A percentile compares a stretch with the other conserved stretches of the same genome.
phyloP scores from a whole-genome alignment of 2,329 filamentous ascomycete genomes.

The Dryadomyces quercus-mongolicae region DNA sequence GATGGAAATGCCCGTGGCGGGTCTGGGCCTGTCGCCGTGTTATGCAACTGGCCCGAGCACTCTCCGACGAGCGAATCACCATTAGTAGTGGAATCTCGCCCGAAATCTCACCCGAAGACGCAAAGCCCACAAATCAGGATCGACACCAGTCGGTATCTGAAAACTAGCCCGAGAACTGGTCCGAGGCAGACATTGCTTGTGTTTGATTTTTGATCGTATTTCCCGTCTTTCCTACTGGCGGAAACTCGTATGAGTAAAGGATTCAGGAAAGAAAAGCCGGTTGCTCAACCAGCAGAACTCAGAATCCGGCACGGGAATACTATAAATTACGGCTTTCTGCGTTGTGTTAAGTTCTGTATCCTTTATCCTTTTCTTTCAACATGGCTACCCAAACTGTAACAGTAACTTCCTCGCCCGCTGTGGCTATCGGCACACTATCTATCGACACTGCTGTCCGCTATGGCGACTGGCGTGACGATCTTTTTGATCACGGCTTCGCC shows the following conservation, averaged over 20 bases:
- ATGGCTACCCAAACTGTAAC: background rate
- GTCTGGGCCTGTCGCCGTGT: background rate
- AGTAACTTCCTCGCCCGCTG: background rate
- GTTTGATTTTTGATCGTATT: too few species aligned
- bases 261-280: too few species aligned
- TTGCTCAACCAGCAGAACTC: too few species aligned
- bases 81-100: background rate
- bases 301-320: too few species aligned
- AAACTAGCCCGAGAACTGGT: background rate
- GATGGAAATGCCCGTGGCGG: too few species aligned
- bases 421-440: background rate
- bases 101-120: background rate
- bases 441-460: background rate
- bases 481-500: constrained; percentile 24
- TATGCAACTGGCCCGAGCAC: background rate
- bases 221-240: too few species aligned
- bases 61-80: background rate
- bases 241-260: too few species aligned
- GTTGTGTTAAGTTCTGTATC: too few species aligned
- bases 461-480: constrained; percentile 20
- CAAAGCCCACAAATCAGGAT: background rate
- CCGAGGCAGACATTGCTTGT: too few species aligned
- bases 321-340: too few species aligned
- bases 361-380: too few species aligned
- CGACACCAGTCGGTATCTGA: background rate